Evolutionary conservation across 306 rosid species (phyloP).

Genomic region (Sicyos edulis): DNA sequence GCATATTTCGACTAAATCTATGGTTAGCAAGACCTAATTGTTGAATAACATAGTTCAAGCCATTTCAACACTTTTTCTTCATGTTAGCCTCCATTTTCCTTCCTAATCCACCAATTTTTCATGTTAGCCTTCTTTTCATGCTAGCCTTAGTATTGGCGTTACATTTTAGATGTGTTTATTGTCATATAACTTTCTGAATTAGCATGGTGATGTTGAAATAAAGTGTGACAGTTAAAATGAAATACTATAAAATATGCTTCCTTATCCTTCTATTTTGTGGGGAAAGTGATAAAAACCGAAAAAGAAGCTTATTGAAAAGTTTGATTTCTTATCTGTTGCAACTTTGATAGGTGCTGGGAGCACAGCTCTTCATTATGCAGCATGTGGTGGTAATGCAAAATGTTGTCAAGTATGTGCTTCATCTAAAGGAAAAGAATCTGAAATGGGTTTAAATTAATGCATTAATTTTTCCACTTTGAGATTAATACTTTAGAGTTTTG

Average conservation of each 20-base stretch:
- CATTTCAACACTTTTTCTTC: background rate
- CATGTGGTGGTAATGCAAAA: conserved; percentile 94
- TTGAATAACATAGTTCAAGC: too few species aligned
- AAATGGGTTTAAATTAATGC: background rate
- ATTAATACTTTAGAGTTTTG: conserved; percentile 20
- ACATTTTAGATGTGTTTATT: background rate
- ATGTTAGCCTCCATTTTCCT: background rate
- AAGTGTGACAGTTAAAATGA: background rate
- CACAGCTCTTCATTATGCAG: conserved; percentile 94
- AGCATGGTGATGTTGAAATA: background rate
- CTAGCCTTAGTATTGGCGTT: background rate
- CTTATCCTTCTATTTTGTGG: background rate
- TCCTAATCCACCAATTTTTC: background rate
- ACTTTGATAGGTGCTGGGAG: conserved; percentile 75
- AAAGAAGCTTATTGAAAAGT: background rate
- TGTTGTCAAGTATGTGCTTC: conserved; percentile 69
- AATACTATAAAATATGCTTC: background rate
- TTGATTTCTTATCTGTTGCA: conserved; percentile 14
- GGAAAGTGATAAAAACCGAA: background rate
- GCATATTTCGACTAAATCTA: too few species aligned
- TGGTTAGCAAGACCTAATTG: too few species aligned
- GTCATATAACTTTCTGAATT: background rate
- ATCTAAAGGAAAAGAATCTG: background rate
- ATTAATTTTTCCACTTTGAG: conserved; percentile 18
- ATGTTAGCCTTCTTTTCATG: too few species aligned